Evolutionary conservation across 2,329 filamentous ascomycete genomes (phyloP), one percentile per base, ranked within the genome.

Genomic region (Fusarium proliferatum): DNA sequence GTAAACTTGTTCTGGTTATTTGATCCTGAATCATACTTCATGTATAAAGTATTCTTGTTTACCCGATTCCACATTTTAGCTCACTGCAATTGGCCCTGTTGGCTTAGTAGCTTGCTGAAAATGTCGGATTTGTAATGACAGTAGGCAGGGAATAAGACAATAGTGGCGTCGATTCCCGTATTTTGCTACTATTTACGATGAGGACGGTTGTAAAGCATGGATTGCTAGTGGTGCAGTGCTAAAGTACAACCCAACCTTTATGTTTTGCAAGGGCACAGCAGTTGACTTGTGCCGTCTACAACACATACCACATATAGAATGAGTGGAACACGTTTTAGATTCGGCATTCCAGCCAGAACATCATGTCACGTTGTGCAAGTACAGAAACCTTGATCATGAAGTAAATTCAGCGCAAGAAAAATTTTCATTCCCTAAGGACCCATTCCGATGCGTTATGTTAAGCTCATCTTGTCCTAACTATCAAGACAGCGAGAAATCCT

Each of bases 351-450:
- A 21, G n/a, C n/a, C 16, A 62, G 28, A 45, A 30, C 38, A 28
- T 58, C n/a, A 13, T 33, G 52, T 79, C 74, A 77, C 74, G 41
- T 46, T 55, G 58, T 61, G 59, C 59, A 67, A 53, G 63, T 67
- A 67, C 69, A 51, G 67, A 73, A 67, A 78, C 59, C 76, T 78
- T 78, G 77, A 77, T 74, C 72, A 77, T 78, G 74, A 76, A 67
- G 67, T 77, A 53, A 74, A 79, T 78, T 80, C 76, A 79, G 79
- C 76, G 79, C 79, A 79, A 75, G 77, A 81, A 81, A 78, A 72
- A 55, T 76, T 79, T 81, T 79, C 69, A 81, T 82, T 82, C 81
- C 81, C 78, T 80, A 81, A 79, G 78, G 78, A 81, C 80, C 81
- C 80, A 75, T 79, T 77, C 81, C 79, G 79, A 81, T 81, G 80